A percentile compares a stretch with the other conserved stretches of the same genome.
phyloP scores from a whole-genome alignment of 208 protist species.

The Leishmania arabica region DNA sequence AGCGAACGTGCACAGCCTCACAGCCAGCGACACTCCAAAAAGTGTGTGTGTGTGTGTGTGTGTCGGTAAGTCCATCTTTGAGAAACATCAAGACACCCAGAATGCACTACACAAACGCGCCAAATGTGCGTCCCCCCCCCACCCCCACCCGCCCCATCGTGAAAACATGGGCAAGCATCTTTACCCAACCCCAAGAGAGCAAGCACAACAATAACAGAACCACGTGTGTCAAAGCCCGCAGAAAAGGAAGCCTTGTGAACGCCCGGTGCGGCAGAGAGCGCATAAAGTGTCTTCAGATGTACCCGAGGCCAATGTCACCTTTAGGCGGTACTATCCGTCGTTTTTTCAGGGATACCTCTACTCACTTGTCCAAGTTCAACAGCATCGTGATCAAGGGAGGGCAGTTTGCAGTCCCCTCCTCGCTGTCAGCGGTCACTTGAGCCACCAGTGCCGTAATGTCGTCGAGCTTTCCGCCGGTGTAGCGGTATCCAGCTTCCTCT shows the following conservation, averaged over 20 bases:
- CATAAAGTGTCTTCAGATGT: neutral
- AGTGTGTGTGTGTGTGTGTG: neutral
- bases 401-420: slow-evolving; percentile 31
- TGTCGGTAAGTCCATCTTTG: neutral
- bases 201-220: neutral
- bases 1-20: neutral
- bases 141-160: neutral
- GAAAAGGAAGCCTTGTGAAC: neutral
- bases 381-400: slow-evolving; percentile 63
- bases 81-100: neutral
- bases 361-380: slow-evolving; percentile 25
- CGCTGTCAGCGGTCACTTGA: slow-evolving; percentile 48
- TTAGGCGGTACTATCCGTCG: neutral
- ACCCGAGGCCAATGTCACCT: neutral
- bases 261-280: neutral
- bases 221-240: neutral
- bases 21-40: neutral
- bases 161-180: neutral
- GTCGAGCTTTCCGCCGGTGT: slow-evolving; percentile 83
- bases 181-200: neutral
- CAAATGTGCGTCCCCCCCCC: neutral
- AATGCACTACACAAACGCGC: slow-evolving; percentile 5
- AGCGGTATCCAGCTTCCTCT: slow-evolving; percentile 52
- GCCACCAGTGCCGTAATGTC: slow-evolving; percentile 86
- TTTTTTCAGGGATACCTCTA: neutral